Conservation (phyloP, 1,139 yeast genomes). For the Debaryomyces coudertii region DNA sequence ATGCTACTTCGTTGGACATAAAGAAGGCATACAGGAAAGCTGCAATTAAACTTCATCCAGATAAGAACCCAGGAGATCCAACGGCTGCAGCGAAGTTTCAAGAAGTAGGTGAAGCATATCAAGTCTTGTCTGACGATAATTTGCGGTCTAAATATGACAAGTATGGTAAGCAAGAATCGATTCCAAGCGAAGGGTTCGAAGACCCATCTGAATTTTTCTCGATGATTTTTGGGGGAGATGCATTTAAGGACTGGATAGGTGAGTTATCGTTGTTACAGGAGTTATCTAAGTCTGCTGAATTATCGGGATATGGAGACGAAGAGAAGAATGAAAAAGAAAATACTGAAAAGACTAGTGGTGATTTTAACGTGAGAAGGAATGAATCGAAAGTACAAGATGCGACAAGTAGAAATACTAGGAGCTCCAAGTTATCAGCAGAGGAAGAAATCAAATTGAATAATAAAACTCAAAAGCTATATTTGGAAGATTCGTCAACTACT, state of each 20-base stretch:
- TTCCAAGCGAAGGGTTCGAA: conserved; percentile 82
- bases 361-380: neutral
- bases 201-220: conserved; percentile 83
- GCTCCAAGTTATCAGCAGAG: neutral
- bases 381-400: conserved; percentile 3
- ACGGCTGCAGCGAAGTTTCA: conserved; percentile 72
- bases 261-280: conserved; percentile 67
- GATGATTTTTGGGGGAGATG: conserved; percentile 82
- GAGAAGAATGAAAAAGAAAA: conserved; percentile 23
- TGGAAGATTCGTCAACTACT: conserved; percentile 18
- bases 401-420: neutral
- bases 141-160: conserved; percentile 79
- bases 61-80: conserved; percentile 89
- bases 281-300: conserved; percentile 59
- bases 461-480: conserved; percentile 11
- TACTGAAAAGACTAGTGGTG: conserved; percentile 10
- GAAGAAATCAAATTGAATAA: neutral
- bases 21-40: conserved; percentile 91
- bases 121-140: conserved; percentile 75
- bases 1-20: conserved; percentile 81
- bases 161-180: conserved; percentile 81
- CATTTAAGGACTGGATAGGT: conserved; percentile 82
- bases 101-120: conserved; percentile 79
- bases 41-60: conserved; percentile 92
- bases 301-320: conserved; percentile 46